Evolutionary conservation across 495 filamentous ascomycete genomes (phyloP).

Genomic region (Peziza echinospora): DNA sequence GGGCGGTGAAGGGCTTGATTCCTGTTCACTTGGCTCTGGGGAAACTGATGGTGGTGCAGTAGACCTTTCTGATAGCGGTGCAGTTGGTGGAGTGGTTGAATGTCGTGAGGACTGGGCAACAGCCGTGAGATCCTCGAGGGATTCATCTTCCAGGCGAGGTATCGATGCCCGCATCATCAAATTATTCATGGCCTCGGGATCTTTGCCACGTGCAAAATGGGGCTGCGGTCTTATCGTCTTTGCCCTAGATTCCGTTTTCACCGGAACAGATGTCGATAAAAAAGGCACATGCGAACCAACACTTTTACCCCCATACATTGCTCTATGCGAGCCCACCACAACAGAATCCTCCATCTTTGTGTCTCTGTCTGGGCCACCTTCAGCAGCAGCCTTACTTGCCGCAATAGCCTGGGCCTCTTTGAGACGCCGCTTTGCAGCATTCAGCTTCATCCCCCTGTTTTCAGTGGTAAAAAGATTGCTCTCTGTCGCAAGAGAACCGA

Average conservation of each 20-base stretch:
- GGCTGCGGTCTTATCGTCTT: constrained; percentile 1
- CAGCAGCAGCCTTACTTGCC: not conserved
- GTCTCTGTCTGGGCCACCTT: not conserved
- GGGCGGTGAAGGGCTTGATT: too few species aligned
- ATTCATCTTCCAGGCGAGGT: too few species aligned
- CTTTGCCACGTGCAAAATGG: not conserved
- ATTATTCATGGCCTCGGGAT: not conserved
- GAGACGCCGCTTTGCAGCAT: constrained; percentile 10
- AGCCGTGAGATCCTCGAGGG: too few species aligned
- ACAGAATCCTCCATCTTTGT: not conserved
- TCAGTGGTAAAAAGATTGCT: constrained; percentile 14
- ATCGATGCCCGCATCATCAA: too few species aligned
- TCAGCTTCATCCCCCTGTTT: constrained; percentile 19
- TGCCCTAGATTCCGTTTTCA: not conserved
- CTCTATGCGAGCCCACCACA: not conserved
- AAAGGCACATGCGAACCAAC: too few species aligned
- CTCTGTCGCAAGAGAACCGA: constrained; percentile 17
- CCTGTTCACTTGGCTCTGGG: too few species aligned
- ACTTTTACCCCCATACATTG: too few species aligned
- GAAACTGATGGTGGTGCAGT: too few species aligned
- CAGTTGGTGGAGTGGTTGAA: not conserved
- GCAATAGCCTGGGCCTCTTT: not conserved
- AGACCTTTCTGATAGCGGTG: not conserved
- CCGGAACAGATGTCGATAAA: not conserved
- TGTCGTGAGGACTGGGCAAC: too few species aligned